Evolutionary conservation across 805 yeast species (phyloP), one percentile per base, ranked within the genome.

Genomic region (Allodekkera sacchari): DNA sequence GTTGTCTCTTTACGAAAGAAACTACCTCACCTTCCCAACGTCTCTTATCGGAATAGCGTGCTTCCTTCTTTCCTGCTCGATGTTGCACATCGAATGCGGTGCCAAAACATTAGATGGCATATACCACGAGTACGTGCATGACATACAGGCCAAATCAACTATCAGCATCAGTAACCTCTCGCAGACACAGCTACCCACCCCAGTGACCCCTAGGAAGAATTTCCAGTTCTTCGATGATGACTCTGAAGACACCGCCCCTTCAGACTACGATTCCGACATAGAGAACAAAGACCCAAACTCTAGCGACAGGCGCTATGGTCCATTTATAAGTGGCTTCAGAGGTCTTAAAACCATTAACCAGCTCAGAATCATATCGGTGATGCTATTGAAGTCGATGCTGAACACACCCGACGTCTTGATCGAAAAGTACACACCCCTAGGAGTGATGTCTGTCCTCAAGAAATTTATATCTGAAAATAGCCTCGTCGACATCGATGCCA

Each of bases 21-120:
- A 45, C 25, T 73, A 64, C 41, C 45, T 73, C 27, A 48, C 57
- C 9, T 58, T 57, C 37, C 63, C 68, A 15, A 44, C 71, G 5
- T 64, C 73, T 3, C 40, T 65, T 29, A 55, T 72, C 11, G 65
- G 72, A n/a, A 51, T 63, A 9, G 53, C 76, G 3, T 71, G 75
- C n/a, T 69, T 68, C 42, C 50, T 70, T 33, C 50, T 73, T 37
- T 72, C 79, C 9, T 69, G 75, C 39, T 60, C 74, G 12, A 68
- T 72, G 63, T 49, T 72, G 25, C 66, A 66, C 17, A 51, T 70
- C 28, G 63, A 70, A 18, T 48, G 63, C 27, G 75, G 71, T 10
- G 44, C 66, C 2, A 45, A 48, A 18, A 50, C 53, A 25, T 44
- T 68, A 13, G 55, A 52, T 22, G 38, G 28, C 10, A 39, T 52